Base-by-base conservation (phyloP, 176 grass and related monocot species). In the Carex parvula region DNA sequence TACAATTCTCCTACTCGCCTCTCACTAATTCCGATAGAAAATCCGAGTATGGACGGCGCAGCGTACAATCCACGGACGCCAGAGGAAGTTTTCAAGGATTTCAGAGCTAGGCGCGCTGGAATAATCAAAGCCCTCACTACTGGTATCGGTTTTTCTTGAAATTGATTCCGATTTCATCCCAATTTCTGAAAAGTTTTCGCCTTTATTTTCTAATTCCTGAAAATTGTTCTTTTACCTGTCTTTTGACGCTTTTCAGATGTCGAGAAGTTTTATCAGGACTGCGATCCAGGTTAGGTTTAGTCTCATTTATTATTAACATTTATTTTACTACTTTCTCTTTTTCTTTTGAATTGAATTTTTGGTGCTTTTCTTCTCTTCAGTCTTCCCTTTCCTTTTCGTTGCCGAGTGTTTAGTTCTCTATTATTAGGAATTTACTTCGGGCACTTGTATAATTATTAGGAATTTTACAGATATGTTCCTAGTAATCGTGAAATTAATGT, bases 31-130 rank as follows among this genome's bases (percentile, higher is more conserved):
- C 26, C 3, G 2, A 29, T 65, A 32, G 33, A 48, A 44, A 81
- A 67, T 58, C 3, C 42, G 80, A 63, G 14, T 37, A 80, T 68
- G 41, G 76, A 52, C 33, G 82, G 42, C 61, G 81, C 70, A 44
- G 60, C 6, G 48, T 89, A 87, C 92, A 90, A 68, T 76, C 76
- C 83, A 53, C 91, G 94, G 58, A 86, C 94, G 64, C 90, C 94
- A 54, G 94, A 97, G 84, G 94, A 97, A 71, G 94, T 97, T 77
- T 97, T 97, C 88, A 86, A 92, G 94, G 94, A 97, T 11, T 97
- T 94, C 86, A 89, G 94, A 67, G 92, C 91, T 59, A 82, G 94
- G 26, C 87, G 94, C 65, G 90, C 92, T 66, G 94, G 94, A 67
- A 94, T 97, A 79, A 89, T 97, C 85, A 97, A 97, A 86, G 94